Base-by-base conservation (phyloP, 306 rosid genomes). In the Sindora glabra region DNA sequence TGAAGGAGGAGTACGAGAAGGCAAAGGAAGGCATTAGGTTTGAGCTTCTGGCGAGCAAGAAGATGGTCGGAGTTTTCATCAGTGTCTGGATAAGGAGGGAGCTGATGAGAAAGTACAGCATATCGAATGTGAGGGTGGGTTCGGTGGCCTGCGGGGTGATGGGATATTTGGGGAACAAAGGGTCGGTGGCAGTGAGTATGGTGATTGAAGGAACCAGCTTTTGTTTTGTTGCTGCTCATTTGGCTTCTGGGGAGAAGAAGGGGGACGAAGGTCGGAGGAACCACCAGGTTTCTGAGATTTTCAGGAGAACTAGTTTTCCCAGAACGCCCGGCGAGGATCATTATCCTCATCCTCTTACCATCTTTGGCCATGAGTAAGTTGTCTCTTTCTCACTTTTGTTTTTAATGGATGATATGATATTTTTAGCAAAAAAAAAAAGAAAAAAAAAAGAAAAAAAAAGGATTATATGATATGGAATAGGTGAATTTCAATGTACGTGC, bases 111-210 rank as follows among this genome's bases (percentile, higher is more conserved):
- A 92, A 80, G 71, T 65, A 73, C 33, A 16, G 77, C 64, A 65
- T 92, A 13, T 83, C 96, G 17, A 72, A 86, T 48, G 96, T 86
- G 55, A 92, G 81, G 37, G 96, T 92, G 15, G 73, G 86, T 32
- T 84, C 90, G 0, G 96, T 92, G 74, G 96, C 94, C 4, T 92
- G 99, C 59, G 99, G 99, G 40, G 85, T 89, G 63, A 89, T 92
- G 99, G 99, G 96, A n/a, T 89, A 36, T 40, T 79, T 92, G 58
- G 99, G 99, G 37, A 92, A 92, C 78, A 88, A 92, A 79, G 99
- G 99, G 7, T 75, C 89, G 1, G 87, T 92, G 48, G 87, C 94
- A 5, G 95, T 89, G 22, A 89, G 96, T 58, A 73, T 92, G 90
- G 70, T 81, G 8, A 81, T 92, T 60, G 99, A 92, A 80, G 94